A percentile compares a stretch with the other conserved stretches of the same genome.
These are phyloP conservation scores for Ophiostoma quercus DNA, from an alignment of 2,329 filamentous ascomycete species.

Conservation along the genomic window DNA sequence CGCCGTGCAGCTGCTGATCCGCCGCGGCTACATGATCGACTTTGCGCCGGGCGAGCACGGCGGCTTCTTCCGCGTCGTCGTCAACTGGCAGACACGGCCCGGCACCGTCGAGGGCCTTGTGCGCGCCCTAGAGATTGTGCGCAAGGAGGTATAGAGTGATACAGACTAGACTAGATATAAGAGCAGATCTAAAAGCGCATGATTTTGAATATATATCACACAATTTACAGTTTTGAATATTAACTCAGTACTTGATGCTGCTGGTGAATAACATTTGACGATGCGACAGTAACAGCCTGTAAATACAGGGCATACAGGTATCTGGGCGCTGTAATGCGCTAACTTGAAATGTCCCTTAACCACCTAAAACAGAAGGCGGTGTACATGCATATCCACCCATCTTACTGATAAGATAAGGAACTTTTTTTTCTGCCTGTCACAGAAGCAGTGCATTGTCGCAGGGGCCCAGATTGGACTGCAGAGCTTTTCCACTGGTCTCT, in stretches of 20 bases:
- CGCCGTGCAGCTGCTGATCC: conserved; percentile 46
- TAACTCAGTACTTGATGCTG: neutral
- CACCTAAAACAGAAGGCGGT: conserved; percentile 19
- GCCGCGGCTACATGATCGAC: conserved; percentile 55
- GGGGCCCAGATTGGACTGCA: neutral
- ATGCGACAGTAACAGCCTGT: neutral
- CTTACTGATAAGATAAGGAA: conserved; percentile 23
- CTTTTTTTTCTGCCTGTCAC: conserved; percentile 23
- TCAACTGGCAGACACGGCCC: conserved; percentile 51
- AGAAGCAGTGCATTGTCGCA: neutral
- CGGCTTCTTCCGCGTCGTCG: conserved; percentile 55
- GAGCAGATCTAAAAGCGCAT: neutral
- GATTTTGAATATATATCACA: neutral
- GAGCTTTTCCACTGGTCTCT: conserved; percentile 2
- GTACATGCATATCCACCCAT: neutral
- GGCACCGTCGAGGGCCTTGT: conserved; percentile 51
- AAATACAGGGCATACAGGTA: neutral
- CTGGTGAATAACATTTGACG: neutral
- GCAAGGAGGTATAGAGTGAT: conserved; percentile 24
- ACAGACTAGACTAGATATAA: neutral
- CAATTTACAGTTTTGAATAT: neutral
- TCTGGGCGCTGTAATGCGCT: neutral
- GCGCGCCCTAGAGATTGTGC: conserved; percentile 48
- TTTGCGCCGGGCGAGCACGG: conserved; percentile 54
- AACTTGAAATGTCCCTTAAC: neutral